Percentiles rank a stretch among this genome's conserved stretches.
These are phyloP conservation scores for Monosporascus sp. DNA, from an alignment of 2,329 filamentous ascomycete species.

Conservation along the genomic window DNA sequence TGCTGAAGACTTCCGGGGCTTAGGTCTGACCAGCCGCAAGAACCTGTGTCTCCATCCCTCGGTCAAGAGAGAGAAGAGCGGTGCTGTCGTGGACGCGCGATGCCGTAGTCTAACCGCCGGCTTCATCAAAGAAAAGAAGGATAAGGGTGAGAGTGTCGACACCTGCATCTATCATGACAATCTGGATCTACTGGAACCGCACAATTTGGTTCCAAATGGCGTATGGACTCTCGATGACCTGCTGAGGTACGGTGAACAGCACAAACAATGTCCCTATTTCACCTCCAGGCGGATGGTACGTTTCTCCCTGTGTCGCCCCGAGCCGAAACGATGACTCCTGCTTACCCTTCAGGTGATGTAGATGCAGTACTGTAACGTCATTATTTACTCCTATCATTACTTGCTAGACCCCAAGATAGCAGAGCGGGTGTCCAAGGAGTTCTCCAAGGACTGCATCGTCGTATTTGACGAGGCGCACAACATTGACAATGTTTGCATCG, in stretches of 20 bases:
- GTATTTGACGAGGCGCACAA: slow-evolving; percentile 99
- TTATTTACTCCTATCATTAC: slow-evolving; percentile 99
- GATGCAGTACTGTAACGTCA: slow-evolving; percentile 99
- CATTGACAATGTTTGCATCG: slow-evolving; percentile 99
- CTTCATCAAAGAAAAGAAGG: slow-evolving; percentile 97
- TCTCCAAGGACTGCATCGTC: slow-evolving; percentile 97
- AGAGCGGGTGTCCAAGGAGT: slow-evolving; percentile 86
- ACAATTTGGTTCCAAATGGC: slow-evolving; percentile 89
- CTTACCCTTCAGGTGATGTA: slow-evolving; percentile 27
- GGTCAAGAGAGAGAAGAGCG: slow-evolving; percentile 94
- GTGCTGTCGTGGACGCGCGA: slow-evolving; percentile 86
- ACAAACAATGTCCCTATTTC: slow-evolving; percentile 98
- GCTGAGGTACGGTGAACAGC: slow-evolving; percentile 82
- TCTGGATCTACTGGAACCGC: slow-evolving; percentile 86
- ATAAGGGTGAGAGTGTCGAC: slow-evolving; percentile 88
- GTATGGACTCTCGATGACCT: slow-evolving; percentile 94
- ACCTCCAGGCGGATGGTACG: slow-evolving; percentile 86
- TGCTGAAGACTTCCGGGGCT: slow-evolving; percentile 85
- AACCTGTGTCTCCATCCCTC: slow-evolving; percentile 95
- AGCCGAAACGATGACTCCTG: neutral
- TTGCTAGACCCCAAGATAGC: slow-evolving; percentile 97
- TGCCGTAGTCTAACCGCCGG: slow-evolving; percentile 93
- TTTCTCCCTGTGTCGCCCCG: neutral
- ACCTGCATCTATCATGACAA: slow-evolving; percentile 98
- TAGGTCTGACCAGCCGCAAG: slow-evolving; percentile 93